Evolutionary conservation across 768 basidiomycete genomes (phyloP), one percentile per base, ranked within the genome.

Genomic region (Lepiota brunneoincarnata): DNA sequence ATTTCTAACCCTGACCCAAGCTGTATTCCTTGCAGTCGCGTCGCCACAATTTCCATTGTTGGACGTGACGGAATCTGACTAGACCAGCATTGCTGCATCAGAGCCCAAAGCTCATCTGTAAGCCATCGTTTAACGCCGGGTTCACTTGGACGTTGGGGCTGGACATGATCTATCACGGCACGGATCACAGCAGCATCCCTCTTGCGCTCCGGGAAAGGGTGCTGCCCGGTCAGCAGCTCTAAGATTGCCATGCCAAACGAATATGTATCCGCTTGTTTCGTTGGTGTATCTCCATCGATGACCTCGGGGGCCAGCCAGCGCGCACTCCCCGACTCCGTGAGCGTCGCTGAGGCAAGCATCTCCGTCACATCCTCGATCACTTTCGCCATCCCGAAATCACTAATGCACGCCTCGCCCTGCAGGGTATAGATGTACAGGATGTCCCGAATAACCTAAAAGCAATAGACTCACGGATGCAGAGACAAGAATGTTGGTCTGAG

Each of bases 241-340:
- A 85, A 70, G 28, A 81, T 71, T 12, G 79, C 73, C 84, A 86
- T 86, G 7, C 76, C 79, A 50, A 75, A 85, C 2, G 81, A 80
- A 57, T 84, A 86, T 0, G 77, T 69, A 59, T 86, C 84, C 11
- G 78, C 73, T 40, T 69, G 68, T 62, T 68, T 75, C 9, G 79
- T 81, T 0, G 76, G 76, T 37, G 68, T 67, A 38, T 68, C 72
- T n/a, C 74, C 75, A 15, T 75, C 68, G 46, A 78, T 78, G 46
- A 84, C 67, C 60, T 85, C 83, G 1, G 84, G 85, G 6, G 84
- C 81, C 26, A 81, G 70, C 83, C 83, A 86, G 7, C 84, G 76
- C 34, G 79, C 72, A 51, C 76, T 76, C 9, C 75, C 73, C 4
- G 73, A 72, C n/a, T 68, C 66, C 1, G 80, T 79, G 48, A 84